Base-by-base conservation (phyloP, 345 rosid species). In the Adansonia digitata region DNA sequence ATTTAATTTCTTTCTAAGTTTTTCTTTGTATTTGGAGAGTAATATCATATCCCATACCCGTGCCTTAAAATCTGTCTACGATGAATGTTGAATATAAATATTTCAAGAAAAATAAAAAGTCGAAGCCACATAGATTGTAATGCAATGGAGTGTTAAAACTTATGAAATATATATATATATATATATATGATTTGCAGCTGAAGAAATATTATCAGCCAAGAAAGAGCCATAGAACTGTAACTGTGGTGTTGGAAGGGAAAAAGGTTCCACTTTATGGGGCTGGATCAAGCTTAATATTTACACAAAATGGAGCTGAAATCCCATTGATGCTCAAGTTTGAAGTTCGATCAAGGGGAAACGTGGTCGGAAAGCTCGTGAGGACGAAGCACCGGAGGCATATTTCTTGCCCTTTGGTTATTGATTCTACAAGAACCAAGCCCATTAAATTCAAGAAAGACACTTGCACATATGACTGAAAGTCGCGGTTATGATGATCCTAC, bases 301-400 rank as follows among this genome's bases (percentile, higher is more conserved):
- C 89, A 10, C 86, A 76, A 65, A 86, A 77, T 14, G 90, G 86
- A 0, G 83, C 81, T 26, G 80, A 67, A 40, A 79, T 88, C 74
- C 90, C 90, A 22, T 59, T 86, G 84, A 72, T 69, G 7, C 73
- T 91, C 78, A 83, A 70, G 56, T 85, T 92, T 31, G 94, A 84
- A 80, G 74, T 92, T 69, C 78, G 73, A 39, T 85, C 94, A 1
- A 75, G 88, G 75, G 94, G 96, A 17, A 73, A 92, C 53, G 97
- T 91, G 77, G 93, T 92, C n/a, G 97, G 97, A 42, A 91, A 88
- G 81, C 75, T 92, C 53, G 94, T 92, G 77, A 84, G 88, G 72
- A 82, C 91, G 5, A 87, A 82, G 78, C 97, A 91, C 77, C 51
- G 75, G 65, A 87, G 73, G 76, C 82, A 31, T 68, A 79, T 93